Conservation (phyloP, 83 land plant genomes). For the Diphasiastrum complanatum region DNA sequence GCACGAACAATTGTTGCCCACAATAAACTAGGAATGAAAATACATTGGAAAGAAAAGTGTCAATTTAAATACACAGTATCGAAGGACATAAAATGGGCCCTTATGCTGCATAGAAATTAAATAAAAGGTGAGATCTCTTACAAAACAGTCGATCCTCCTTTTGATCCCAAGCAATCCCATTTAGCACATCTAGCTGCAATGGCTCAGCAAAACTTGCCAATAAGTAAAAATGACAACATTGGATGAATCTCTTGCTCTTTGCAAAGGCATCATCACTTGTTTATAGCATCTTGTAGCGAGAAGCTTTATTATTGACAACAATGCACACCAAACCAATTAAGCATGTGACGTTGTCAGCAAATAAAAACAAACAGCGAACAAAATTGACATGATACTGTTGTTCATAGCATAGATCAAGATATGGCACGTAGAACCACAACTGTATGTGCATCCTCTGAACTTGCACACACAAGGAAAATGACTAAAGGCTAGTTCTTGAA, state of each 20-base stretch:
- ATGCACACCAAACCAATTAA: too few relatives aligned
- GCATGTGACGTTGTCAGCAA: too few relatives aligned
- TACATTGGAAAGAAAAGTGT: background rate
- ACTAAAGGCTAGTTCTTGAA: too few relatives aligned
- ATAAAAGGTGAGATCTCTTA: slow-evolving; percentile 17
- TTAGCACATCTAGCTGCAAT: slow-evolving; percentile 61
- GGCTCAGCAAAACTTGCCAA: background rate
- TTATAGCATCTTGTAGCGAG: too few relatives aligned
- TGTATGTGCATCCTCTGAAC: too few relatives aligned
- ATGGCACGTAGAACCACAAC: too few relatives aligned
- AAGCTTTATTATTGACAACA: too few relatives aligned
- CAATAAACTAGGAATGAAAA: background rate
- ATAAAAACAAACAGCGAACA: too few relatives aligned
- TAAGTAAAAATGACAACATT: background rate
- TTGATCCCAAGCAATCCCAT: slow-evolving; percentile 84
- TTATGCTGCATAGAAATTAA: background rate
- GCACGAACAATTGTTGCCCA: slow-evolving; percentile 14
- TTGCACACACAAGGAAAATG: too few relatives aligned
- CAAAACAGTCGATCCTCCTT: slow-evolving; percentile 53
- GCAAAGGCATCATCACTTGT: too few relatives aligned
- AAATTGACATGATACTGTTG: too few relatives aligned
- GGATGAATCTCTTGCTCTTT: background rate
- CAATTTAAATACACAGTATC: background rate
- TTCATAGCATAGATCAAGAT: too few relatives aligned
- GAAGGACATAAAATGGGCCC: background rate